phyloP scores from a whole-genome alignment of 495 filamentous ascomycete genomes.

The Rhypophila decipiens region DNA sequence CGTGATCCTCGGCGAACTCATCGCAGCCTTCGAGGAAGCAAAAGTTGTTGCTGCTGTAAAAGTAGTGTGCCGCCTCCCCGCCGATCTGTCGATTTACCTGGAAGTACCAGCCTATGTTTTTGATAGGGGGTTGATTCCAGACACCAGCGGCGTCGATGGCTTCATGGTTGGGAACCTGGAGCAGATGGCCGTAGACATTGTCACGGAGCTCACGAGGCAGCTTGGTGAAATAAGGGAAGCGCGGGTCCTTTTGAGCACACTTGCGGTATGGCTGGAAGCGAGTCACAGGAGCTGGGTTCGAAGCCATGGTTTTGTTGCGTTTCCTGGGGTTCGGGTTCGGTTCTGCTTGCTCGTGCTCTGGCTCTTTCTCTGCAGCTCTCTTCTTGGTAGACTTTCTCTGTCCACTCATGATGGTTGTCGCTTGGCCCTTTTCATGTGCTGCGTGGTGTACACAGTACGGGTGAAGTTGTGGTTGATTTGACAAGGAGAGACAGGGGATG shows the following conservation, averaged over 20 bases:
- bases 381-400: too few relatives aligned
- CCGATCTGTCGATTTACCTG: conserved; percentile 5
- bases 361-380: too few relatives aligned
- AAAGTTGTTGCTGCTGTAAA: conserved; percentile 17
- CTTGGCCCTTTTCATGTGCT: too few relatives aligned
- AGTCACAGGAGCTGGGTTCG: not conserved
- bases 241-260: conserved; percentile 3
- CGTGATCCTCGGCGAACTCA: not conserved
- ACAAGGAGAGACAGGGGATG: too few relatives aligned
- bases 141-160: conserved; percentile 2
- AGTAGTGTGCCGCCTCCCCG: conserved; percentile 8
- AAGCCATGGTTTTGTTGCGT: not conserved
- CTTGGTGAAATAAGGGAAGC: conserved; percentile 3
- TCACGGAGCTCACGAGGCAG: conserved; percentile 6
- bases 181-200: conserved; percentile 1
- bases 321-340: not conserved
- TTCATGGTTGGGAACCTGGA: not conserved
- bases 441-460: too few relatives aligned
- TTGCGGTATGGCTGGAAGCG: conserved; percentile 7
- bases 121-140: conserved; percentile 1
- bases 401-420: too few relatives aligned
- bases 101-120: not conserved
- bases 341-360: too few relatives aligned
- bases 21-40: conserved; percentile 15
- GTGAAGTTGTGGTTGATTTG: too few relatives aligned